Base-by-base conservation (phyloP, 169 alveolate species). In the Cryptosporidium ubiquitum region DNA sequence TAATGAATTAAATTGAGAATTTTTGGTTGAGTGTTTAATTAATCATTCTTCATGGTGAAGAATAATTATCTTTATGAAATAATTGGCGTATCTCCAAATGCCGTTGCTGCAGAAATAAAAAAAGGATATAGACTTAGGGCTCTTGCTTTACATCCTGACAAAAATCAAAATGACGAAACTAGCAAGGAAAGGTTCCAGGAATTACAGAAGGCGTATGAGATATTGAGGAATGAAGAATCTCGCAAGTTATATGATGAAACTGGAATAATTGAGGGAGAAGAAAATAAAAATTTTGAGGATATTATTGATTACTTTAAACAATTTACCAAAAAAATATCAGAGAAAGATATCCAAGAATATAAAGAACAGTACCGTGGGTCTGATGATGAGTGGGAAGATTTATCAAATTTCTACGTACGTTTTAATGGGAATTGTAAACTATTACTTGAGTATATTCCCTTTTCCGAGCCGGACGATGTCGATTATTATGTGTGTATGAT, bases 61-160 rank as follows among this genome's bases (percentile, higher is more conserved):
- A 79, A 79, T 47, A 60, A 7, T n/a, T 37, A 79, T 26, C 66
- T 79, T 37, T 79, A 79, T 79, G 75, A 60, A 18, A 79, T 79
- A 23, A 70, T 86, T 70, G 86, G 93, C 58, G 75, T 92, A 51
- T 18, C 69, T 29, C 74, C 91, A 55, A 84, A 91, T 79, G 95
- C 96, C 14, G 68, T 92, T 23, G 79, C 60, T 47, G 84, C 93
- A 66, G 96, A 94, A 64, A 94, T 95, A 7, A 94, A 95, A 70
- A 92, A 91, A 75, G 95, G 95, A 14, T 95, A 93, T 91, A 86
- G 95, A 57, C 86, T 86, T 58, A 70, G 94, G 5, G 95, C 94
- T 0, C 84, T 93, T 23, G 86, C 85, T 58, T 70, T 91, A 42
- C 98, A 96, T 69, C 97, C 98, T 2, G 98, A 95, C 84, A 96